phyloP scores from a whole-genome alignment of 2,329 filamentous ascomycete genomes.

The Aspergillus puulaauensis region DNA sequence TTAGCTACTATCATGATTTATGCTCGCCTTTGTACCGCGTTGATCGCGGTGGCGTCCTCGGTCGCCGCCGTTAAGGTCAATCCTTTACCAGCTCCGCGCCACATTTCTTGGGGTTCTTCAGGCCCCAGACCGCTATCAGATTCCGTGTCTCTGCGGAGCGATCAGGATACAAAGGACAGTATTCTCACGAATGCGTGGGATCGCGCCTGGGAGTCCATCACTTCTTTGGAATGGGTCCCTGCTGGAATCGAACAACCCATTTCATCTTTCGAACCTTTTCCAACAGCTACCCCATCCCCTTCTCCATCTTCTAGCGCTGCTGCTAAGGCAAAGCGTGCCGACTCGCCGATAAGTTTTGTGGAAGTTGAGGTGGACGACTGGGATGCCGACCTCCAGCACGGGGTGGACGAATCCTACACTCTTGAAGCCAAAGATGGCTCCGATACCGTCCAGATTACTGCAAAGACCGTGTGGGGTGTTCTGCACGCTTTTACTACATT shows the following conservation, averaged over 20 bases:
- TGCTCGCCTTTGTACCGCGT: constrained; percentile 23
- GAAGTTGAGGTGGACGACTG: constrained; percentile 48
- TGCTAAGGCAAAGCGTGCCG: constrained; percentile 30
- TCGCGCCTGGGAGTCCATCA: constrained; percentile 51
- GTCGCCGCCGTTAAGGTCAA: constrained; percentile 52
- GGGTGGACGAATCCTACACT: constrained; percentile 59
- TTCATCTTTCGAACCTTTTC: constrained; percentile 51
- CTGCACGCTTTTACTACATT: constrained; percentile 59
- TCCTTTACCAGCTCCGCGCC: constrained; percentile 54
- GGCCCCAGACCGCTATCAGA: constrained; percentile 48
- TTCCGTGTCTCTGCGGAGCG: constrained; percentile 39
- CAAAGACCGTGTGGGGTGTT: constrained; percentile 55
- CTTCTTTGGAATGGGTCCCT: constrained; percentile 54
- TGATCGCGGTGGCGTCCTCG: constrained; percentile 35
- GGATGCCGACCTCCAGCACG: constrained; percentile 53
- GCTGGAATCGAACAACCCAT: constrained; percentile 54
- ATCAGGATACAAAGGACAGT: constrained; percentile 25
- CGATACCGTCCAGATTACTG: constrained; percentile 45
- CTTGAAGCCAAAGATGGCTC: constrained; percentile 45
- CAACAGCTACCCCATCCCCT: constrained; percentile 33
- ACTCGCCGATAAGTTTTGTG: constrained; percentile 41
- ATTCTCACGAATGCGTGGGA: constrained; percentile 51
- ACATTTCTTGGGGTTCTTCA: constrained; percentile 53
- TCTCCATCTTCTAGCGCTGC: constrained; percentile 11
- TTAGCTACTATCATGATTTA: constrained; percentile 25